Base-by-base conservation (phyloP, 345 rosid genomes). In the Brassica cretica region DNA sequence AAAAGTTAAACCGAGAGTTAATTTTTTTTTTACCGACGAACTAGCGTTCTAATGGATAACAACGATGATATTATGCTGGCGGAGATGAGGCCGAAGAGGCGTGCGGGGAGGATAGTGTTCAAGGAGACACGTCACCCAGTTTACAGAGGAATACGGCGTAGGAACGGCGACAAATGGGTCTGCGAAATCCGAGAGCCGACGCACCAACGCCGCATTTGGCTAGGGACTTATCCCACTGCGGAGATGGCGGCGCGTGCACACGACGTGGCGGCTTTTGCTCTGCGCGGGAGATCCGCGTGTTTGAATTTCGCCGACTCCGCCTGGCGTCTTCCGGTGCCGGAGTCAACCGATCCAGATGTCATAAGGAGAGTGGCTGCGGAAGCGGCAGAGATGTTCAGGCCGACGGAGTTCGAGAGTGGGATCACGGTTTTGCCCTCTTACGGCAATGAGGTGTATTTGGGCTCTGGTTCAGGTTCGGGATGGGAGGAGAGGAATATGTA, bases 211-310 rank as follows among this genome's bases (percentile, higher is more conserved):
- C 87, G 96, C 1, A 85, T 91, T 12, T 91, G 97, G 97, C 88
- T 91, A 0, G 97, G 97, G 0, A 91, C 93, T 3, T 91, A 89
- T 56, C 89, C 93, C 2, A 87, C 89, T 0, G 84, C 96, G 0
- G 93, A 91, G 66, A 89, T 89, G 96, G 96, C 96, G 1, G 96
- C 93, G 0, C 78, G 91, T 58, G 96, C 96, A 0, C 96, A 91
- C 49, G 96, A 91, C 74, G 93, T 91, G 0, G 96, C 96, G 0
- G 96, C 88, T 5, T 72, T 88, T 51, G 86, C 92, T 0, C 75
- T 91, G 10, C 85, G 88, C 64, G 93, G 96, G 6, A 87, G 85
- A 51, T 76, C 86, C 7, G 91, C 89, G 6, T 89, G 93, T 82
- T 87, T 91, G 30, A 91, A 91, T 75, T 91, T 89, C 64, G 88